Evolutionary conservation across 345 rosid genomes (phyloP).

Genomic region (Arabis alpina): DNA sequence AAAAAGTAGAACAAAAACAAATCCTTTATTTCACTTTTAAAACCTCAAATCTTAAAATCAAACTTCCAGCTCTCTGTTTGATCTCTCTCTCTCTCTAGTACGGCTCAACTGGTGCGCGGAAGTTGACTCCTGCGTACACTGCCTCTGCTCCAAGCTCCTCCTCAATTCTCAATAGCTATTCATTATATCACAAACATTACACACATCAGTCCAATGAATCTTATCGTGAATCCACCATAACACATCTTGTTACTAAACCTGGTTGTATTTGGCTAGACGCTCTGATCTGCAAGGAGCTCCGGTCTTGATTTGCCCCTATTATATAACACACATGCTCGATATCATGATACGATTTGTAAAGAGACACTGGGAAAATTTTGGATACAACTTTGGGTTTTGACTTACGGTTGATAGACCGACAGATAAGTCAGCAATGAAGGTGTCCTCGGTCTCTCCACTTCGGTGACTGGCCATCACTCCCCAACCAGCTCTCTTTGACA

Average conservation of each 20-base stretch:
- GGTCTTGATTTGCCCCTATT: constrained; percentile 95
- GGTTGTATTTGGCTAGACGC: constrained; percentile 95
- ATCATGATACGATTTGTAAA: not conserved
- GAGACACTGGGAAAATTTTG: too few relatives aligned
- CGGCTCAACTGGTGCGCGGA: constrained; percentile 80
- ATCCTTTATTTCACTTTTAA: not conserved
- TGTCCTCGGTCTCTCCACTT: constrained; percentile 98
- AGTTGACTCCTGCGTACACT: constrained; percentile 76
- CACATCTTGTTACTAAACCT: constrained; percentile 48
- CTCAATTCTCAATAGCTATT: constrained; percentile 78
- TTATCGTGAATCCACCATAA: not conserved
- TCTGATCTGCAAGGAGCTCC: constrained; percentile 99
- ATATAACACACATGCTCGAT: not conserved
- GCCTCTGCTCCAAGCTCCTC: constrained; percentile 88
- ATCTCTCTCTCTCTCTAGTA: constrained; percentile 54
- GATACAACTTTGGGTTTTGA: not conserved
- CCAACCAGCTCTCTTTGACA: constrained; percentile 98
- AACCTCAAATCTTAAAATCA: not conserved
- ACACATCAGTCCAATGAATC: constrained; percentile 2
- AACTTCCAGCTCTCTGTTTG: constrained; percentile 22
- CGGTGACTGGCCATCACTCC: constrained; percentile 99
- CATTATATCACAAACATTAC: constrained; percentile 3
- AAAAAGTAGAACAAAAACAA: not conserved
- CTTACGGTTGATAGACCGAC: constrained; percentile 94
- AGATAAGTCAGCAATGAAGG: constrained; percentile 93